These are phyloP conservation scores for Hirschfeldia incana DNA, from an alignment of 345 rosid species.

Conservation along the genomic window DNA sequence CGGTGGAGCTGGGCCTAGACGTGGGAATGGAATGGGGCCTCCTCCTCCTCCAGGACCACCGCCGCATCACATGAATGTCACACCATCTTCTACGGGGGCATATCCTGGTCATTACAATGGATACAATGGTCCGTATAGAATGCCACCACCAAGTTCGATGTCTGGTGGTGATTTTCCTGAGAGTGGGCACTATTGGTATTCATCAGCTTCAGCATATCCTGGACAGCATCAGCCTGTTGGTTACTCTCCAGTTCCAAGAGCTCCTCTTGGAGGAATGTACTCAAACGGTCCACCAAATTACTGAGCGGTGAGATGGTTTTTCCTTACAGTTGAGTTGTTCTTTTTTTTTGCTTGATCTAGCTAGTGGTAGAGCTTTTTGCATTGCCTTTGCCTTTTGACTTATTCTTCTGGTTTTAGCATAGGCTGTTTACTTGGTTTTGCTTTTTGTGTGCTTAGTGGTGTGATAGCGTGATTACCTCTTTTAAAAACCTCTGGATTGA, in stretches of 20 bases:
- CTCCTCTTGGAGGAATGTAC: slow-evolving; percentile 71
- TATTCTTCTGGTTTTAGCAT: background rate
- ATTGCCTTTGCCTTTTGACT: background rate
- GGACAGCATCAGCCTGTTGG: slow-evolving; percentile 66
- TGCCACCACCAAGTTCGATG: slow-evolving; percentile 58
- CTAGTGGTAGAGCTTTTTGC: background rate
- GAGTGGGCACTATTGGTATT: slow-evolving; percentile 55
- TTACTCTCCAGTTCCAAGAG: slow-evolving; percentile 66
- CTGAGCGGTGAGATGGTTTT: slow-evolving; percentile 55
- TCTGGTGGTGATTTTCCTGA: slow-evolving; percentile 73
- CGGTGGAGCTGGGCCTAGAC: slow-evolving; percentile 40
- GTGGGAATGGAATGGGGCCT: slow-evolving; percentile 51
- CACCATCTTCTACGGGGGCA: slow-evolving; percentile 38
- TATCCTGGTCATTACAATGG: slow-evolving; percentile 51
- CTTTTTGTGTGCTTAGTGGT: no score
- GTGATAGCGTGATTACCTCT: slow-evolving; percentile 70
- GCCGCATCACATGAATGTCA: slow-evolving; percentile 56
- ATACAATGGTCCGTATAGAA: slow-evolving; percentile 1
- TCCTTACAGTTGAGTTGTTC: background rate
- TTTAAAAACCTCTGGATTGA: slow-evolving; percentile 65
- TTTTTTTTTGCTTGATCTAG: background rate
- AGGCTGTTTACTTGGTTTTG: no score
- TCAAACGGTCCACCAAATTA: slow-evolving; percentile 68
- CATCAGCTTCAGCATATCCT: slow-evolving; percentile 60
- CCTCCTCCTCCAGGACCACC: slow-evolving; percentile 44